A percentile compares a stretch with the other conserved stretches of the same genome.
Evolutionary conservation across 2,329 filamentous ascomycete genomes (phyloP).

Genomic region (Ascochyta clinopodiicola): DNA sequence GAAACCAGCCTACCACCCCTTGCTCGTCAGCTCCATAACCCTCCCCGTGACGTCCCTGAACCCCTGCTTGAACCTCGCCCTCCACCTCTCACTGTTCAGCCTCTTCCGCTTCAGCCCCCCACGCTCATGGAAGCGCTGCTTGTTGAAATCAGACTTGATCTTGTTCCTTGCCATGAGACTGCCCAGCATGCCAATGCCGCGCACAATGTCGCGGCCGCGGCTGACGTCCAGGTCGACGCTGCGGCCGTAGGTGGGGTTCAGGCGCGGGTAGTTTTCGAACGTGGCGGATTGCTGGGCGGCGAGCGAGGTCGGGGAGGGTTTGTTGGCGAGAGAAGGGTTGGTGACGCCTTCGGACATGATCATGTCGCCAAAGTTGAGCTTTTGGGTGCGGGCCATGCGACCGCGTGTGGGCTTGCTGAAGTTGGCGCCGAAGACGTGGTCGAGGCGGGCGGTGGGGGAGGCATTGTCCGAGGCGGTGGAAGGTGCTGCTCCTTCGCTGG

Average conservation of each 20-base stretch:
- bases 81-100: constrained; percentile 72
- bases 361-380: constrained; percentile 32
- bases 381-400: constrained; percentile 2
- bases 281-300: constrained; percentile 28
- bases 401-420: constrained; percentile 19
- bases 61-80: constrained; percentile 69
- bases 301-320: constrained; percentile 20
- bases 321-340: constrained; percentile 25
- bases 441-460: neutral
- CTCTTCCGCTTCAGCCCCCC: constrained; percentile 80
- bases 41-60: constrained; percentile 70
- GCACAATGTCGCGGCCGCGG: constrained; percentile 54
- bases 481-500: neutral
- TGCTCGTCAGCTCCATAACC: constrained; percentile 73
- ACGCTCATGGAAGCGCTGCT: constrained; percentile 76
- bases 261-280: constrained; percentile 36
- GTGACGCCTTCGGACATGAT: constrained; percentile 18
- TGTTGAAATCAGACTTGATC: constrained; percentile 61
- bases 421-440: constrained; percentile 27
- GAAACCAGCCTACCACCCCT: constrained; percentile 71
- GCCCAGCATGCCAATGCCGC: constrained; percentile 55
- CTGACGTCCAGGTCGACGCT: constrained; percentile 45
- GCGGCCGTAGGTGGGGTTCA: constrained; percentile 51
- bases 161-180: constrained; percentile 60
- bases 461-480: constrained; percentile 5